Evolutionary conservation across 2,329 filamentous ascomycete genomes (phyloP).

Genomic region (Trichoderma sp.): DNA sequence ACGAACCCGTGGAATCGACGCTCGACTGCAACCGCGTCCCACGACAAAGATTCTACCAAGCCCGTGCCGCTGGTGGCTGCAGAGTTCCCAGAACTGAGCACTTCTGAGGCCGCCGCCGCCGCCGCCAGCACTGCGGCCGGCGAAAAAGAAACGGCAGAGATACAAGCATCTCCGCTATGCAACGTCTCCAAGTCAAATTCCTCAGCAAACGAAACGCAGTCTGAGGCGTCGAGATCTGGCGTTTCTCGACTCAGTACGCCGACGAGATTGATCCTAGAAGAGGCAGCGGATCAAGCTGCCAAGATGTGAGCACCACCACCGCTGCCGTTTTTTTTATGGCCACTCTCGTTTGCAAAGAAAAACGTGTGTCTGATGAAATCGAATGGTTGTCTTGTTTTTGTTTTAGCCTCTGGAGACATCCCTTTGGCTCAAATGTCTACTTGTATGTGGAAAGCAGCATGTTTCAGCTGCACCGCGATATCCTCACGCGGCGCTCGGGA

Average conservation of each 20-base stretch:
- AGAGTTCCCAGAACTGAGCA: slow-evolving; percentile 26
- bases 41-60: neutral
- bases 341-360: neutral
- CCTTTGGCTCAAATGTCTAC: slow-evolving; percentile 34
- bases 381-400: accelerated
- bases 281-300: slow-evolving; percentile 28
- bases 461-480: slow-evolving; percentile 35
- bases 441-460: slow-evolving; percentile 26
- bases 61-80: neutral
- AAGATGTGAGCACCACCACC: slow-evolving; percentile 23
- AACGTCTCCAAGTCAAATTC: slow-evolving; percentile 13
- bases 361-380: neutral
- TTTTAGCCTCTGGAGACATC: slow-evolving; percentile 32
- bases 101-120: neutral
- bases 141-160: slow-evolving; percentile 21
- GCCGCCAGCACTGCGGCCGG: neutral
- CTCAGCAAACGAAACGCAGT: neutral
- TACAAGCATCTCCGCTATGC: slow-evolving; percentile 18
- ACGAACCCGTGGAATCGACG: slow-evolving; percentile 32
- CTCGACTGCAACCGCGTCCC: neutral
- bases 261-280: slow-evolving; percentile 26
- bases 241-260: slow-evolving; percentile 18
- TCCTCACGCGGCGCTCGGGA: slow-evolving; percentile 33
- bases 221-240: neutral
- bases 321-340: neutral